Conservation (phyloP, 805 yeast species). For the Debaryomyces prosopidis region DNA sequence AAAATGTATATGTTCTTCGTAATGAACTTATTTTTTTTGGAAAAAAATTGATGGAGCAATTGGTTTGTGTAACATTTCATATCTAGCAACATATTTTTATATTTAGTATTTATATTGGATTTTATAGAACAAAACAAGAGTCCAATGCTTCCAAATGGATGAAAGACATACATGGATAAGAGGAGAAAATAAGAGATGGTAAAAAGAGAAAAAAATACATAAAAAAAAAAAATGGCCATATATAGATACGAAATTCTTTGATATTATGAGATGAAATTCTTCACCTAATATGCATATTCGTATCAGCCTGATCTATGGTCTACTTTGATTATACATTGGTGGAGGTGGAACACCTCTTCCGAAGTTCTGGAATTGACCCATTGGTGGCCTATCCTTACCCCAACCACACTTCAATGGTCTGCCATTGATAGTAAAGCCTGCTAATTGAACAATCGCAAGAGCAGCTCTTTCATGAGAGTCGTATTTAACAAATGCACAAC, state of each 20-base stretch:
- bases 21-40: not conserved
- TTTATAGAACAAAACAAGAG: not conserved
- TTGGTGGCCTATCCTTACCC: slow-evolving; percentile 64
- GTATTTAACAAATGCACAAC: slow-evolving; percentile 86
- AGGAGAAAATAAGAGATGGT: too few species aligned
- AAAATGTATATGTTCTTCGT: too few species aligned
- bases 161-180: too few species aligned
- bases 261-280: not conserved
- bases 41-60: not conserved
- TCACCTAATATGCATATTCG: not conserved
- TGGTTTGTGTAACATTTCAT: not conserved
- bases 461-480: slow-evolving; percentile 90
- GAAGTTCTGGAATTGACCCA: slow-evolving; percentile 24
- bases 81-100: not conserved
- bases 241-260: not conserved
- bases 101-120: not conserved
- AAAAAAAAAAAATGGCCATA: too few species aligned
- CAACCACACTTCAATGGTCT: slow-evolving; percentile 81
- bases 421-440: slow-evolving; percentile 72
- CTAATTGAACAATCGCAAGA: slow-evolving; percentile 76
- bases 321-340: slow-evolving; percentile 28
- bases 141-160: too few species aligned
- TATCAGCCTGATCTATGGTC: slow-evolving; percentile 10
- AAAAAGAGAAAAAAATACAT: too few species aligned
- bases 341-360: slow-evolving; percentile 24